Conservation (phyloP, 2,329 filamentous ascomycete species). For the Diaporthe destruens region DNA sequence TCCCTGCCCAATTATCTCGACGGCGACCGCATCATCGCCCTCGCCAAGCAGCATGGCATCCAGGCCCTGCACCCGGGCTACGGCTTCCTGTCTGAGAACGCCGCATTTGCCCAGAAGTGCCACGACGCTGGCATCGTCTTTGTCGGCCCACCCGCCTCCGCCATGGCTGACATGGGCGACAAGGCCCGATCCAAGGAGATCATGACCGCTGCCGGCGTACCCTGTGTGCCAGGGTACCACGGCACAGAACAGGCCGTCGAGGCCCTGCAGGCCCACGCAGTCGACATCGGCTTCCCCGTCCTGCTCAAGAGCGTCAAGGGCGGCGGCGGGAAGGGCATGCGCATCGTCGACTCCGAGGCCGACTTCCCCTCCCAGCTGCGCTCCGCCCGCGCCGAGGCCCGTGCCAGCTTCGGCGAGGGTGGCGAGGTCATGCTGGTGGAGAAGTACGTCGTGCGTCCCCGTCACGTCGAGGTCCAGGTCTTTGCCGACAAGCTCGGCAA, state of each 20-base stretch:
- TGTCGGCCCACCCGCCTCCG: constrained; percentile 87
- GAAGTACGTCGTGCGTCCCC: constrained; percentile 81
- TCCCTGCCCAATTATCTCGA: constrained; percentile 93
- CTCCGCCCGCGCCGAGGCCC: constrained; percentile 80
- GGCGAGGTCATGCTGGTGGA: constrained; percentile 87
- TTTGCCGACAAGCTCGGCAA: constrained; percentile 86
- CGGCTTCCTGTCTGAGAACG: constrained; percentile 95
- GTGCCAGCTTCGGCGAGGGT: constrained; percentile 84
- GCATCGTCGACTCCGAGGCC: constrained; percentile 75
- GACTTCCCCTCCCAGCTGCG: constrained; percentile 79
- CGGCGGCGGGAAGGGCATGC: constrained; percentile 87
- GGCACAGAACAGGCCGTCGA: constrained; percentile 81
- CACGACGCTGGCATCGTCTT: constrained; percentile 92
- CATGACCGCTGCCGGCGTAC: constrained; percentile 94
- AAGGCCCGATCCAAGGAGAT: constrained; percentile 96
- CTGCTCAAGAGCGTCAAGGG: constrained; percentile 85
- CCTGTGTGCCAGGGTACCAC: constrained; percentile 96
- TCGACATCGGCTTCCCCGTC: constrained; percentile 76
- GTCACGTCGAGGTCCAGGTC: constrained; percentile 91
- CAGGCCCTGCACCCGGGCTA: constrained; percentile 96
- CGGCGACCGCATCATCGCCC: constrained; percentile 88
- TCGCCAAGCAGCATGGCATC: constrained; percentile 88
- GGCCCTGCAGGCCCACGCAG: constrained; percentile 75
- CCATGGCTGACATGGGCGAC: constrained; percentile 91
- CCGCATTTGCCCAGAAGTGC: constrained; percentile 88